phyloP scores from a whole-genome alignment of 2,329 filamentous ascomycete genomes.

The Madurella mycetomatis region DNA sequence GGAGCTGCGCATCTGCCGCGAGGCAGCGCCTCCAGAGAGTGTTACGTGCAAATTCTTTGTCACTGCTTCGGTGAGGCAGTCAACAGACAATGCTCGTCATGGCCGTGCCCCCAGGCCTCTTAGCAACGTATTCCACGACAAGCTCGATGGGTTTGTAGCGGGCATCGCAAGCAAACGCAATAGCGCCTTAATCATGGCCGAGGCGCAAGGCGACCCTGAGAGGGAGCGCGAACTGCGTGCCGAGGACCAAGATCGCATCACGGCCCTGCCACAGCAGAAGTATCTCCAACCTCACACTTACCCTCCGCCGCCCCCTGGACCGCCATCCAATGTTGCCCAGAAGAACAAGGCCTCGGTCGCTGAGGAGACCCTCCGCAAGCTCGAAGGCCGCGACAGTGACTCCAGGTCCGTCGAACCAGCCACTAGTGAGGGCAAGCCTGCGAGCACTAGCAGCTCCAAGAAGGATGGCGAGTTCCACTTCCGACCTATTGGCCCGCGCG shows the following conservation, averaged over 20 bases:
- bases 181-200: conserved; percentile 75
- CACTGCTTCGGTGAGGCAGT: conserved; percentile 65
- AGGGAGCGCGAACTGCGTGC: conserved; percentile 72
- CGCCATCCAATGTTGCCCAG: conserved; percentile 20
- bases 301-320: conserved; percentile 33
- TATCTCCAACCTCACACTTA: conserved; percentile 54
- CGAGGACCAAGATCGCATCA: conserved; percentile 81
- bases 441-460: conserved; percentile 30
- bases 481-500: conserved; percentile 46
- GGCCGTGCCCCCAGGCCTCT: conserved; percentile 58
- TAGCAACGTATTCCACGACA: conserved; percentile 75
- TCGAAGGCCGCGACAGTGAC: conserved; percentile 47
- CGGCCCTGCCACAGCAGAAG: conserved; percentile 68
- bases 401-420: conserved; percentile 30
- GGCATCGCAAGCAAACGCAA: conserved; percentile 83
- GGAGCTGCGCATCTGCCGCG: conserved; percentile 85
- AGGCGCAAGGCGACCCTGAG: conserved; percentile 74
- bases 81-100: conserved; percentile 27
- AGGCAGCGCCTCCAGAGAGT: conserved; percentile 80
- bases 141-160: conserved; percentile 81
- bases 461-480: conserved; percentile 52
- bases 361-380: conserved; percentile 45
- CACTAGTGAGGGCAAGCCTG: conserved; percentile 28
- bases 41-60: conserved; percentile 95
- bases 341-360: conserved; percentile 26